Conservation (phyloP, 257 asterid genomes). For the Solanum phureja region DNA sequence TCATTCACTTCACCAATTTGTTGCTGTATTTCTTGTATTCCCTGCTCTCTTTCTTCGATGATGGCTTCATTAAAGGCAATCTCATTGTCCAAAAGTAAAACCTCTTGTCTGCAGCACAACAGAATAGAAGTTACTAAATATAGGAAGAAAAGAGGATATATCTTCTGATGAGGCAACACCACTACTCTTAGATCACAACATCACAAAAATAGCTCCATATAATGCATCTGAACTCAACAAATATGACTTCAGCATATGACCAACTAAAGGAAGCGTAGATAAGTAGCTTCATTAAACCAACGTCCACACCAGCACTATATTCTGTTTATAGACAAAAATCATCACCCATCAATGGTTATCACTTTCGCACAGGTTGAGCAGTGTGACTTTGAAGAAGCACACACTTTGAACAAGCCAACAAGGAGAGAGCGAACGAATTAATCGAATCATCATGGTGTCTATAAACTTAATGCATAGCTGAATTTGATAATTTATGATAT, state of each 20-base stretch:
- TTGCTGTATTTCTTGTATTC: constrained; percentile 91
- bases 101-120: constrained; percentile 63
- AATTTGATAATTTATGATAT: background rate
- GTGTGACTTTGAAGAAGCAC: background rate
- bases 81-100: constrained; percentile 77
- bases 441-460: background rate
- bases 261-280: background rate
- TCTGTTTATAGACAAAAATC: background rate
- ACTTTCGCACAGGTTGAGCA: background rate
- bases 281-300: background rate
- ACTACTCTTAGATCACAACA: background rate
- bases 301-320: background rate
- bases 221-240: background rate
- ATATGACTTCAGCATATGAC: background rate
- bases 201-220: background rate
- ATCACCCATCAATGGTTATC: background rate
- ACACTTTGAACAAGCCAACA: background rate
- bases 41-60: constrained; percentile 93
- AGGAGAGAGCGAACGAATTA: background rate
- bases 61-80: constrained; percentile 88
- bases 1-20: constrained; percentile 97
- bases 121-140: background rate
- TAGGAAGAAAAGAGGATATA: background rate
- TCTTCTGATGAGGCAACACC: background rate
- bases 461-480: background rate